phyloP scores from a whole-genome alignment of 2,329 filamentous ascomycete genomes.

The Colletotrichum tanaceti region DNA sequence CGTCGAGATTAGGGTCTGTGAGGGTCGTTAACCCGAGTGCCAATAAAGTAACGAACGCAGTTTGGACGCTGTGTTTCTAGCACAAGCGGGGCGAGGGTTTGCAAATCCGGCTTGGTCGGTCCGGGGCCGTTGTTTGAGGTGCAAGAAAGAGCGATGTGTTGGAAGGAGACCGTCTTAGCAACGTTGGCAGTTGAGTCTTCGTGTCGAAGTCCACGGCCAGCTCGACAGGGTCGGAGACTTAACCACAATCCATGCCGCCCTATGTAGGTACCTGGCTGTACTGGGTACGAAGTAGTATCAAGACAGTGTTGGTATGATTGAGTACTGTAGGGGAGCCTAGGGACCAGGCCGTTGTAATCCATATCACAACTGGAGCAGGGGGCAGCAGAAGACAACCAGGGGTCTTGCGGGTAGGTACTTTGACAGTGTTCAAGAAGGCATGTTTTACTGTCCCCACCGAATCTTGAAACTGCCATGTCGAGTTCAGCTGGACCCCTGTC shows the following conservation, averaged over 20 bases:
- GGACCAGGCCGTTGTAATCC: too few species aligned
- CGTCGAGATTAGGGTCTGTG: background rate
- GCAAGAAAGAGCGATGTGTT: background rate
- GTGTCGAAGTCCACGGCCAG: constrained; percentile 6
- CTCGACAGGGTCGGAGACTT: constrained; percentile 17
- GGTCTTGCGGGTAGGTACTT: background rate
- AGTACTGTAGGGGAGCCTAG: too few species aligned
- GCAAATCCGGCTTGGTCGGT: constrained; percentile 5
- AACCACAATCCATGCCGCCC: background rate
- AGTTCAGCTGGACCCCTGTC: constrained; percentile 3
- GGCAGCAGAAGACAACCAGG: background rate
- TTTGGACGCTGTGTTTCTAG: background rate
- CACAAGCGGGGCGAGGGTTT: constrained; percentile 6
- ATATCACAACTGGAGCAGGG: too few species aligned
- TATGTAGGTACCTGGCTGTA: too few species aligned
- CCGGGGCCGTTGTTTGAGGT: constrained; percentile 1
- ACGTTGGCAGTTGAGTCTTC: constrained; percentile 4
- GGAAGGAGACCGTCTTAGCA: background rate
- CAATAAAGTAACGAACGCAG: background rate
- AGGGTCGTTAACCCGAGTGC: constrained; percentile 2
- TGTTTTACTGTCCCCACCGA: constrained; percentile 22
- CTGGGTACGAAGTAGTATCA: too few species aligned
- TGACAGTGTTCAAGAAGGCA: constrained; percentile 5
- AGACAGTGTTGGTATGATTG: too few species aligned
- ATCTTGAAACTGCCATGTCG: constrained; percentile 23